Percentiles rank a stretch among this genome's conserved stretches.
These are phyloP conservation scores for Myriosclerotinia duriaeana DNA, from an alignment of 2,329 filamentous ascomycete genomes.

Conservation along the genomic window DNA sequence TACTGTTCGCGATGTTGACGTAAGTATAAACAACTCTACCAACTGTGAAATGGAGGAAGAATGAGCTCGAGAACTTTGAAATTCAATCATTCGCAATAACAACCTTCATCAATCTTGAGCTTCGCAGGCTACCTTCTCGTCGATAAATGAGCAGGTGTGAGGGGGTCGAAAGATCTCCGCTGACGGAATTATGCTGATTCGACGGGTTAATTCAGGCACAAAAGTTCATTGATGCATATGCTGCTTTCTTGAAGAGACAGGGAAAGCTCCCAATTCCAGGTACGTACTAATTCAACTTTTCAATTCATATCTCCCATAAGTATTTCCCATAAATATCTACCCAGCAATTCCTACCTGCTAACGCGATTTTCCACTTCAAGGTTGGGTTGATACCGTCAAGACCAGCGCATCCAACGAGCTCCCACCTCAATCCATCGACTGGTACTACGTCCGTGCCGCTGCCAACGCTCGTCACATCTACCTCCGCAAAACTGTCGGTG, in stretches of 20 bases:
- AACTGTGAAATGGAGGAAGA: slow-evolving; percentile 26
- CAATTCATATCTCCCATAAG: background rate
- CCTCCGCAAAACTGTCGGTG: slow-evolving; percentile 98
- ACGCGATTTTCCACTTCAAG: slow-evolving; percentile 47
- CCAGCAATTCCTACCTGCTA: slow-evolving; percentile 13
- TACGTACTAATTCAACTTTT: slow-evolving; percentile 48
- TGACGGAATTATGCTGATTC: slow-evolving; percentile 72
- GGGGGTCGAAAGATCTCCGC: slow-evolving; percentile 70
- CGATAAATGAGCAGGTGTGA: slow-evolving; percentile 62
- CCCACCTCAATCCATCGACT: slow-evolving; percentile 96
- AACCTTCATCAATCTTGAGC: slow-evolving; percentile 26
- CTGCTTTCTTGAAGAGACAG: slow-evolving; percentile 90
- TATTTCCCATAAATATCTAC: background rate
- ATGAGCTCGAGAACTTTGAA: slow-evolving; percentile 10
- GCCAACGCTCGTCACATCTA: slow-evolving; percentile 98
- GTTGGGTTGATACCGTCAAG: slow-evolving; percentile 99
- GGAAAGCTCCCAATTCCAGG: slow-evolving; percentile 89
- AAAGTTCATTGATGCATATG: slow-evolving; percentile 85
- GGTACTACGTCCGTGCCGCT: slow-evolving; percentile 89
- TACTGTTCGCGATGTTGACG: slow-evolving; percentile 82
- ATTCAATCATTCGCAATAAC: slow-evolving; percentile 15
- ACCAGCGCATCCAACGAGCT: slow-evolving; percentile 95
- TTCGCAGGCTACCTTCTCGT: slow-evolving; percentile 29
- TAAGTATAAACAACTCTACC: slow-evolving; percentile 51
- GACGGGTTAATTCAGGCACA: slow-evolving; percentile 61